Base-by-base conservation (phyloP, 805 yeast genomes). In the Clavispora asparagi region DNA sequence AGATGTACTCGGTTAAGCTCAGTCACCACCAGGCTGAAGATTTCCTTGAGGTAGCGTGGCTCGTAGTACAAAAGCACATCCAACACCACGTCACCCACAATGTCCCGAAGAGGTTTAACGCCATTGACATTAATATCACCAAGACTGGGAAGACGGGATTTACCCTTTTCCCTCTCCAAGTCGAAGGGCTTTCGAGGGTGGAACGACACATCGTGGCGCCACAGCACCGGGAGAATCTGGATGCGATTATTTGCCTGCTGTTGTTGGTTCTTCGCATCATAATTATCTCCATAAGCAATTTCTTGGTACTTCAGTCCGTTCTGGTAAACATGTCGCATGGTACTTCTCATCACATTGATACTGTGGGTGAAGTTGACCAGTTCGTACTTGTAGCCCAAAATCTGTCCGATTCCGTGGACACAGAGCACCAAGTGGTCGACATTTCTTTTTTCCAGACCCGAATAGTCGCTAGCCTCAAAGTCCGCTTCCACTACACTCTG, bases 391-490 rank as follows among this genome's bases (percentile, higher is more conserved):
- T 81, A 73, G 1, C 96, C 95, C 43, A 94, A 68, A 14, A 83
- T 79, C 64, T 92, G 99, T 1, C 98, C 99, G 49, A 92, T 87
- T 0, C 99, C 99, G 67, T 92, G 99, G 27, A 92, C 79, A 59
- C 97, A 89, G n/a, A 92, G 70, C 1, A 91, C 79, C 51, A 92
- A 67, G 58, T 83, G 88, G 31, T 82, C 80, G 27, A 81, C 63
- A 29, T 72, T 65, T 42, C 74, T 35, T 16, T 45, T 44, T 16
- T 27, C 19, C 14, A 13, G 26, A 9, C 16, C 17, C 5, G 55
- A 45, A 11, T 35, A 31, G 10, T 25, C 45, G 11, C 26, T 52
- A 13, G 41, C 40, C 13, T 44, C 38, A 31, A 30, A 45, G 28
- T 54, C 57, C 4, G 51, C 25, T 36, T 50, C 50, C 33, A 53